These are phyloP conservation scores for Tilletia setariae DNA, from an alignment of 1,284 basidiomycete species.

Conservation along the genomic window DNA sequence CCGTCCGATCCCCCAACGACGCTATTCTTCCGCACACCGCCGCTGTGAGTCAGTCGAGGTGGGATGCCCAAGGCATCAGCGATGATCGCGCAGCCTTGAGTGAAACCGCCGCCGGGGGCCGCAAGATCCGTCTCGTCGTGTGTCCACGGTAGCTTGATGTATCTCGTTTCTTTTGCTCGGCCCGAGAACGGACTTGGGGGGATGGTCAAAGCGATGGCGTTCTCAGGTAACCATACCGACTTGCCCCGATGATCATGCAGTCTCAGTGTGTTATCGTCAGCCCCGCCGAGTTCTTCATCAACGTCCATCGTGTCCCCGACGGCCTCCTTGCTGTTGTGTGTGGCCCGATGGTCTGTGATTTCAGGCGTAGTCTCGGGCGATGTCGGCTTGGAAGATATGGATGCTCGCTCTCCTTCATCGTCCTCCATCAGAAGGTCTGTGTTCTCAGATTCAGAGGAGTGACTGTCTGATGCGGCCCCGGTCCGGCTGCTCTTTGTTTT, in stretches of 20 bases:
- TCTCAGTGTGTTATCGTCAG: not conserved
- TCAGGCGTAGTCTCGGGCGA: not conserved
- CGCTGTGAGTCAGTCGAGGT: constrained; percentile 56
- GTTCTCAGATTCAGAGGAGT: constrained; percentile 17
- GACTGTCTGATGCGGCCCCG: constrained; percentile 25
- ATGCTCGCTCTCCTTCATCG: not conserved
- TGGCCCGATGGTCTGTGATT: not conserved
- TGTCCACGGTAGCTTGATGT: constrained; percentile 89
- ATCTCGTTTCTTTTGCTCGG: constrained; percentile 54
- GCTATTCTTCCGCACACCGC: constrained; percentile 2
- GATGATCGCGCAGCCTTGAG: constrained; percentile 42
- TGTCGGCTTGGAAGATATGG: not conserved
- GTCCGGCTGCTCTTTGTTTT: not conserved
- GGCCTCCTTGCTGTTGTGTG: not conserved
- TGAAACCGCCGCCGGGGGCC: constrained; percentile 35
- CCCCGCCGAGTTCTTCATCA: not conserved
- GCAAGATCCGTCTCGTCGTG: constrained; percentile 60
- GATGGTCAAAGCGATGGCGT: constrained; percentile 33
- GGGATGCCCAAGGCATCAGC: constrained; percentile 61
- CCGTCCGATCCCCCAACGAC: not conserved
- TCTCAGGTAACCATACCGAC: constrained; percentile 26
- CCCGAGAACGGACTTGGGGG: constrained; percentile 23
- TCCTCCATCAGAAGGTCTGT: constrained; percentile 9
- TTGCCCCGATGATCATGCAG: constrained; percentile 9
- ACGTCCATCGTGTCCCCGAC: not conserved